phyloP scores from a whole-genome alignment of 257 asterid genomes.

The Scutellaria minor region DNA sequence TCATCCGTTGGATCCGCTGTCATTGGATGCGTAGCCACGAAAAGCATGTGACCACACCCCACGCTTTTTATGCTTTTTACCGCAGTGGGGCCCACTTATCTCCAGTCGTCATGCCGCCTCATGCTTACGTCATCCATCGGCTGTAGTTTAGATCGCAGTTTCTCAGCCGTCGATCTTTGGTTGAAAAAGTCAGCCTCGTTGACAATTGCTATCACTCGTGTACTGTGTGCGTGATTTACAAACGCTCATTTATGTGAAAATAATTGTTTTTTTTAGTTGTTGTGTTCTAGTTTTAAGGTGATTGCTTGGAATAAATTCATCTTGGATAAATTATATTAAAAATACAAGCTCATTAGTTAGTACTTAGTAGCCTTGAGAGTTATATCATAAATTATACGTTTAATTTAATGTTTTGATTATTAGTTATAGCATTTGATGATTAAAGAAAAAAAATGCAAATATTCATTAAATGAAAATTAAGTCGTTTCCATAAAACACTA shows the following conservation, averaged over 20 bases:
- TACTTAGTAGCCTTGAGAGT: no score
- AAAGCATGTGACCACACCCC: conserved; percentile 25
- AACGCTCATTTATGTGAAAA: neutral
- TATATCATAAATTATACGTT: no score
- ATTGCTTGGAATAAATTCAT: no score
- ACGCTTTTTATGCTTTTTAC: neutral
- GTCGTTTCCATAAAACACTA: no score
- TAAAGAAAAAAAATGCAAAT: no score
- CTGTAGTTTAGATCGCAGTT: neutral
- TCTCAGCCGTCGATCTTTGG: conserved; percentile 15
- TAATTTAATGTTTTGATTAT: no score
- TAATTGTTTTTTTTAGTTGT: no score
- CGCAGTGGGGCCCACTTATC: conserved; percentile 2
- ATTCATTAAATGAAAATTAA: no score
- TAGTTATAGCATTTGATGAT: no score
- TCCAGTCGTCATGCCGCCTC: conserved; percentile 28
- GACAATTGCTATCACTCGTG: neutral
- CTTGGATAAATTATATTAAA: no score
- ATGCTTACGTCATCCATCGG: conserved; percentile 23
- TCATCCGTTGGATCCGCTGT: neutral
- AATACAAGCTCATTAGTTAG: no score
- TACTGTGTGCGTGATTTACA: neutral
- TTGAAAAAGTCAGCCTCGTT: neutral
- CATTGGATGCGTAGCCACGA: neutral
- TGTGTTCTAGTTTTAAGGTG: no score